A percentile compares a stretch with the other conserved stretches of the same genome.
phyloP scores from a whole-genome alignment of 1,284 basidiomycete genomes.

The Apiotrichum sp. region DNA sequence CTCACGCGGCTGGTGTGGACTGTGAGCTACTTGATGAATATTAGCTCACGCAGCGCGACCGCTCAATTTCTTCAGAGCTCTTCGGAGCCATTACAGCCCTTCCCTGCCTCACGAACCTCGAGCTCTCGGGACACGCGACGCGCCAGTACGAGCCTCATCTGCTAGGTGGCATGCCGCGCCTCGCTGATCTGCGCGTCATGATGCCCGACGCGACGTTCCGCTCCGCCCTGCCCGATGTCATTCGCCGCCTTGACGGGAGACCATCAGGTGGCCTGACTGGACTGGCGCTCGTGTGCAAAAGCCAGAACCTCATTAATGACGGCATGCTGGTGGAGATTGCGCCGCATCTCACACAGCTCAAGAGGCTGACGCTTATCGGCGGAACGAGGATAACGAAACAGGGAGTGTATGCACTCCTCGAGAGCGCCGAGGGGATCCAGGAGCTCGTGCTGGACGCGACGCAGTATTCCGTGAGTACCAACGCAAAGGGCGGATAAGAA shows the following conservation, averaged over 20 bases:
- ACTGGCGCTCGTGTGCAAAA: constrained; percentile 35
- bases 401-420: constrained; percentile 31
- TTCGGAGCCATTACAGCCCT: constrained; percentile 28
- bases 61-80: constrained; percentile 32
- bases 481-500: too few species aligned
- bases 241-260: constrained; percentile 19
- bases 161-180: constrained; percentile 22
- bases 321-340: constrained; percentile 26
- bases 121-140: constrained; percentile 42
- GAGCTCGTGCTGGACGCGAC: constrained; percentile 40
- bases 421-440: constrained; percentile 21
- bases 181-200: constrained; percentile 42
- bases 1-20: constrained; percentile 43
- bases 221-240: constrained; percentile 20
- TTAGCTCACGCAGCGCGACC: constrained; percentile 32
- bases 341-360: constrained; percentile 23
- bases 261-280: constrained; percentile 27
- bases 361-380: constrained; percentile 38
- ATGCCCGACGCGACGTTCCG: constrained; percentile 38
- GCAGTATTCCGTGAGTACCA: constrained; percentile 28
- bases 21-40: constrained; percentile 16
- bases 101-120: constrained; percentile 26
- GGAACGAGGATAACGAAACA: constrained; percentile 29
- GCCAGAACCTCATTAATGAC: constrained; percentile 34
- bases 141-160: constrained; percentile 32